Conservation (phyloP, 768 basidiomycete genomes). For the Tricholoma sp. region DNA sequence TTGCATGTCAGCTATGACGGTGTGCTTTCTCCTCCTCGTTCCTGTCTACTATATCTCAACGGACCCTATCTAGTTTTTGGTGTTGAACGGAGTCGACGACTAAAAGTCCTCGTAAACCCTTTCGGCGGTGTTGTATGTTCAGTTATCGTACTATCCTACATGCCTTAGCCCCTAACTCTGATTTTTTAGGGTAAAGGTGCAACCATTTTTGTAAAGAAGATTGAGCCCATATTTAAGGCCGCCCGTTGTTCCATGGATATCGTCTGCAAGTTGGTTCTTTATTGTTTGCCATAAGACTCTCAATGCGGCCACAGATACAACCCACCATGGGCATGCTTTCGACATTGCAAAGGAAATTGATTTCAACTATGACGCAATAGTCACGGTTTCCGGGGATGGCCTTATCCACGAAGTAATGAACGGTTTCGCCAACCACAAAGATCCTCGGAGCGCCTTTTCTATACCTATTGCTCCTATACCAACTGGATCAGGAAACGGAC, state of each 20-base stretch:
- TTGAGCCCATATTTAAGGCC: slow-evolving; percentile 69
- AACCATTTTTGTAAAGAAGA: slow-evolving; percentile 45
- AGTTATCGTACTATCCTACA: not conserved
- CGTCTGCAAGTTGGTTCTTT: slow-evolving; percentile 42
- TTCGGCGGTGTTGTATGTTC: slow-evolving; percentile 65
- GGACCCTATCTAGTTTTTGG: slow-evolving; percentile 35
- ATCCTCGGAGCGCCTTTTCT: slow-evolving; percentile 54
- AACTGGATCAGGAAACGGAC: slow-evolving; percentile 77
- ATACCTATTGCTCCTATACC: slow-evolving; percentile 78
- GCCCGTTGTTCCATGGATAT: slow-evolving; percentile 62
- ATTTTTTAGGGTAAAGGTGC: slow-evolving; percentile 54
- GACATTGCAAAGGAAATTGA: slow-evolving; percentile 55
- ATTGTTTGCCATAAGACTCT: not conserved
- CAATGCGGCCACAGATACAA: slow-evolving; percentile 46
- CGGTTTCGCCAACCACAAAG: slow-evolving; percentile 64
- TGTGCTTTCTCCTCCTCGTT: slow-evolving; percentile 18
- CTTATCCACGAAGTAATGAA: slow-evolving; percentile 81
- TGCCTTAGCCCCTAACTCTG: slow-evolving; percentile 2
- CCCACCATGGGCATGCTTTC: slow-evolving; percentile 55
- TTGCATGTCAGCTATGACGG: slow-evolving; percentile 63
- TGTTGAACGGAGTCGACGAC: slow-evolving; percentile 44
- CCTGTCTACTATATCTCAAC: not conserved
- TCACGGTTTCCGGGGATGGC: slow-evolving; percentile 81
- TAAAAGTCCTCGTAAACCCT: slow-evolving; percentile 79
- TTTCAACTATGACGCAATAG: slow-evolving; percentile 65